Base-by-base conservation (phyloP, 805 yeast genomes). In the Wickerhamomyces chambardii region DNA sequence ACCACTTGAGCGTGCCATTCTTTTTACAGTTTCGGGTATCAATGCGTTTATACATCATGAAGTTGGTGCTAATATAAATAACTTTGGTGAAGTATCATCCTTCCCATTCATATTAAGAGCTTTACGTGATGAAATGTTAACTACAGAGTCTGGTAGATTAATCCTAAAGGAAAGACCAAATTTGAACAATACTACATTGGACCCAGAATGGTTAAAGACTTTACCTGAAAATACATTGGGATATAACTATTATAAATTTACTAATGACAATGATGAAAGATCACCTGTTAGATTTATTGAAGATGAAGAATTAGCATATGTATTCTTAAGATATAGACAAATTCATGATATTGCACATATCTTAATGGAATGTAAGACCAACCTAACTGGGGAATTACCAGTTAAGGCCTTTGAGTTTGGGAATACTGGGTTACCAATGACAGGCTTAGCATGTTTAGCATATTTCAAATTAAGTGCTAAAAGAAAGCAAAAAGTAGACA, bases 331-430 rank as follows among this genome's bases (percentile, higher is more conserved):
- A 47, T 92, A 90, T 55, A 73, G 98, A 35, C 97, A 92, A 55
- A 89, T 96, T 53, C 98, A 92, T 51, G 98, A 92, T 53, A 92
- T 92, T 51, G 90, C 87, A 53, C 98, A 92, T 53, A 84, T 97
- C 1, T 68, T 92, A 21, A 82, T 94, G 0, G 90, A 94, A 14
- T 66, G 85, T 34, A 97, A 97, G 0, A 84, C 89, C 32, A 79
- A 84, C 30, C 74, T 92, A 44, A 97, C 92, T 52, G 98, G 98
- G n/a, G 98, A 92, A 53, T 80, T 92, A 35, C 86, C 96, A 1
- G 81, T 92, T 15, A 92, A 92, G 58, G 82, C 87, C 11, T 77
- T 92, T 46, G 98, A 90, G 57, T 94, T 79, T 50, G 81, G 92
- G 51, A 90, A 92, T 55, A 72, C 90, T 39, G 94, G 95, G 5